Percentiles rank a stretch among this genome's conserved stretches.
These are phyloP conservation scores for Cladochytrium replicatum DNA, from an alignment of 192 early-diverging fungal genomes.

Conservation along the genomic window DNA sequence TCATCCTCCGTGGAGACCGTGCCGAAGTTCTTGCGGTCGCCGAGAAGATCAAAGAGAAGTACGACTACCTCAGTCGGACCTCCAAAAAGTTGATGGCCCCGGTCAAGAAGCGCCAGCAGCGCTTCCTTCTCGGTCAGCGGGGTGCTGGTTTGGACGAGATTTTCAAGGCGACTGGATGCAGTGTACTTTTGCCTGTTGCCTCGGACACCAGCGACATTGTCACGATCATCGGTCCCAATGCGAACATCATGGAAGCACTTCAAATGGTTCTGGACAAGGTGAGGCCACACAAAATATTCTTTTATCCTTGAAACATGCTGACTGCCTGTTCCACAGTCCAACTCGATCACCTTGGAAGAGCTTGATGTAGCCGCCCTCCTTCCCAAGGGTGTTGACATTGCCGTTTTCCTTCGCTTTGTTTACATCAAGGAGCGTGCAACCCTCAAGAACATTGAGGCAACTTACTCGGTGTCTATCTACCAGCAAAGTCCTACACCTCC, in stretches of 20 bases:
- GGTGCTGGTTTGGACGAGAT: constrained; percentile 74
- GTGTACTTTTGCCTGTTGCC: constrained; percentile 65
- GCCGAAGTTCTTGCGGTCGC: constrained; percentile 58
- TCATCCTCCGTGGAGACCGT: constrained; percentile 72
- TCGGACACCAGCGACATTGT: constrained; percentile 64
- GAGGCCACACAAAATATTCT: no score
- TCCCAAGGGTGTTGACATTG: constrained; percentile 31
- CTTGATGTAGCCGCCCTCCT: constrained; percentile 57
- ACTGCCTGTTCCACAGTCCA: constrained; percentile 34
- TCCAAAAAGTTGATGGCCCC: constrained; percentile 56
- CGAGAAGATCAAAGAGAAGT: constrained; percentile 43
- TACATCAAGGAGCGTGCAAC: constrained; percentile 50
- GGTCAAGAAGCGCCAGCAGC: constrained; percentile 87
- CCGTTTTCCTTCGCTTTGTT: constrained; percentile 64
- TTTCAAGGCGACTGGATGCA: constrained; percentile 77
- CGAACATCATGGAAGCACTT: constrained; percentile 58
- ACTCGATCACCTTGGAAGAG: constrained; percentile 58
- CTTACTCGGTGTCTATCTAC: constrained; percentile 52
- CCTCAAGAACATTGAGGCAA: constrained; percentile 70
- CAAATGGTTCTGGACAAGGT: constrained; percentile 70
- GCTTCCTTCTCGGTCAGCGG: constrained; percentile 76
- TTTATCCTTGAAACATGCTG: constrained; percentile 5
- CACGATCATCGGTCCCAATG: constrained; percentile 68
- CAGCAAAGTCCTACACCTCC: constrained; percentile 7
- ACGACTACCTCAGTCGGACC: constrained; percentile 50